Base-by-base conservation (phyloP, 2,329 filamentous ascomycete species). In the Colletotrichum sp. region DNA sequence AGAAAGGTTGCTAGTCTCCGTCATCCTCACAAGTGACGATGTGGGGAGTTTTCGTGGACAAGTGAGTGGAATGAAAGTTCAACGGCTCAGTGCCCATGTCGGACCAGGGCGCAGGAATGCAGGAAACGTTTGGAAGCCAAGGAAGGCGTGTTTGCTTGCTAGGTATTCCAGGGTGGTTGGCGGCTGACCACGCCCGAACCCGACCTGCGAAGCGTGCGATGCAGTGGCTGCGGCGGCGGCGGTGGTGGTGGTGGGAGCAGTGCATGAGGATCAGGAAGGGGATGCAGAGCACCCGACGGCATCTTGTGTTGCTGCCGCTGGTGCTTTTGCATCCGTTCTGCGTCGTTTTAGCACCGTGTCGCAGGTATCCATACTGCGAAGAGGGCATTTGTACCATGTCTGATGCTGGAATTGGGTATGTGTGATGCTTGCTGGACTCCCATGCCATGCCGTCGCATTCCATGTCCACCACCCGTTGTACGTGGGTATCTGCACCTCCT, bases 101-200 rank as follows among this genome's bases (percentile, higher is more conserved):
- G 24, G 52, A 32, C 34, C 30, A 56, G 55, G 48, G 36, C 61
- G 28, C 26, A 66, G 61, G 72, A 75, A 75, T 71, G 52, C 72
- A 13, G 60, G 36, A 71, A 66, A 71, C 68, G 68, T 61, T 61
- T 58, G 55, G 43, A 26, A 52, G 72, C 72, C 68, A 60, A 71
- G 61, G 43, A 32, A 52, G 24, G 68, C 68, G 61, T 71, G 61
- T 75, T 71, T 75, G 72, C 72, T 71, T 43, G 36, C 43, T 52
- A 21, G 43, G 43, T 71, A 52, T 56, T 32, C 38, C 9, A 55
- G 72, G 61, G 55, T 56, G 60, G 48, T 24, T 28, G 60, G 60
- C 71, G 60, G 67, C 69, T 69, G 71, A 24, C 66, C 60, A 34
- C 34, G 34, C 48, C 55, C 38, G 66, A 32, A 60, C n/a, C 43